Conservation (phyloP, 768 basidiomycete genomes). For the Calvatia gigantea region DNA sequence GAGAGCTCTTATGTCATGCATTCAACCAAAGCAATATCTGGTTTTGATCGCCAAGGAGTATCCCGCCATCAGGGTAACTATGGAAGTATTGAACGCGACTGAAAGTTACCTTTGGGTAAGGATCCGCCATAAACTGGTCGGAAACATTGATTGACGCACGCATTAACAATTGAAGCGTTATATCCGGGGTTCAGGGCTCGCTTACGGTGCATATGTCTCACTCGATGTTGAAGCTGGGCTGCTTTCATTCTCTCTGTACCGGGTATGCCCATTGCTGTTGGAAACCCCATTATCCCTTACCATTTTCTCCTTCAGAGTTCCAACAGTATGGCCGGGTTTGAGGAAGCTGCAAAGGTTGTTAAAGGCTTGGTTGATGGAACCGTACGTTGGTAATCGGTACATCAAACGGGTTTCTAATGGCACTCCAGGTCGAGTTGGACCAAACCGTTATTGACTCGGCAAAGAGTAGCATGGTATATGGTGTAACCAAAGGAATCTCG, state of each 20-base stretch:
- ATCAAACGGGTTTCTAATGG: not conserved
- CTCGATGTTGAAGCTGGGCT: constrained; percentile 78
- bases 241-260: constrained; percentile 73
- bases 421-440: constrained; percentile 68
- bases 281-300: not conserved
- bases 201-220: constrained; percentile 82
- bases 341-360: constrained; percentile 76
- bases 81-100: constrained; percentile 86
- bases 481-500: constrained; percentile 75
- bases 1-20: constrained; percentile 88
- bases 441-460: constrained; percentile 83
- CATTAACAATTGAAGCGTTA: constrained; percentile 51
- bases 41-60: constrained; percentile 81
- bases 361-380: constrained; percentile 77
- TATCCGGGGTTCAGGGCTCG: constrained; percentile 91
- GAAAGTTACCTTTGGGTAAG: constrained; percentile 93
- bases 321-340: constrained; percentile 73
- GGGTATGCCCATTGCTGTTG: constrained; percentile 42
- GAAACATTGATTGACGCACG: constrained; percentile 6
- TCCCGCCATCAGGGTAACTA: constrained; percentile 80
- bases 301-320: constrained; percentile 54
- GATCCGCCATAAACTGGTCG: not conserved
- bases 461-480: constrained; percentile 88
- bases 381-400: constrained; percentile 39
- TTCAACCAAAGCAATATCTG: constrained; percentile 72